Base-by-base conservation (phyloP, 2,329 filamentous ascomycete genomes). In the Diaporthe destruens region DNA sequence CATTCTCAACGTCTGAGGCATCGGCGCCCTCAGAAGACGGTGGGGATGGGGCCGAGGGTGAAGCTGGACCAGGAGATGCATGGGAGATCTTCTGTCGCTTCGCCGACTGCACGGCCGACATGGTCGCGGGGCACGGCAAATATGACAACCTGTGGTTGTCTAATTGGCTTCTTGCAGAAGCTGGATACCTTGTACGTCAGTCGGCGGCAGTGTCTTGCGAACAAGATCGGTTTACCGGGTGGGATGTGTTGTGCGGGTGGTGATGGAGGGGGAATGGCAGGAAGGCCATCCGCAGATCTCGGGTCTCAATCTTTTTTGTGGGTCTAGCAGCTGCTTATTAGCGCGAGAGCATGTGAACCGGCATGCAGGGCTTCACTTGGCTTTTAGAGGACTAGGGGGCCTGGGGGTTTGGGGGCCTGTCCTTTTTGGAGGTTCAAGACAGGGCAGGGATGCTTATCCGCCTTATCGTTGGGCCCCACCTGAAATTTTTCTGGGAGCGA, bases 11-110 rank as follows among this genome's bases (percentile, higher is more conserved):
- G 16, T 66, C 69, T 44, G 78, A 75, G 44, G 72, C 71, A 67
- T 65, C 73, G 4, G 76, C 74, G 44, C 73, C 71, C 67, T 65
- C 73, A 3, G 76, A 55, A 7, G 74, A 29, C n/a, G 72, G 70
- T 32, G 75, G 68, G 55, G 63, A 54, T 65, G 69, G 23, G 47
- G 44, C 44, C 14, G 71, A 39, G 69, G 72, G 42, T 3, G 67
- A 56, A 14, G 55, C 56, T 34, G 73, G 59, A 5, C 59, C 53
- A n/a, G 36, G 25, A 25, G 74, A 75, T 55, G 77, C 77, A 6
- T 80, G 79, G 65, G 81, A 80, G 51, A 80, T 72, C 79, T 85
- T 87, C 78, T 82, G 81, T 72, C 85, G 80, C 74, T 87, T 87
- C 32, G 77, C 63, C 51, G 80, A 76, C 53, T 70, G 59, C 0